These are phyloP conservation scores for Cordia subcordata DNA, from an alignment of 257 asterid genomes.

Conservation along the genomic window DNA sequence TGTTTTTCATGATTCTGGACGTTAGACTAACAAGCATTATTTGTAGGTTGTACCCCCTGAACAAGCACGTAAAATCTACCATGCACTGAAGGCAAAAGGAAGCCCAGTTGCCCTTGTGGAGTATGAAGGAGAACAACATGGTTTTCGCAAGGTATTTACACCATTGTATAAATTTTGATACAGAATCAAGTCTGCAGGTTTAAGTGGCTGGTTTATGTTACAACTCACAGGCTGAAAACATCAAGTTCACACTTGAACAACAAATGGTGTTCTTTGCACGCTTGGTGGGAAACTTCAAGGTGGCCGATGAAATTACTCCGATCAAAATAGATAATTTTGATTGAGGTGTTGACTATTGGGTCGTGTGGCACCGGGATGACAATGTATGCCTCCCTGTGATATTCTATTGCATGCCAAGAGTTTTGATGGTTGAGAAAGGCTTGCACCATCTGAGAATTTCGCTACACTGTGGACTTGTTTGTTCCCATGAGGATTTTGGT, in stretches of 20 bases:
- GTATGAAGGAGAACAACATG: conserved; percentile 93
- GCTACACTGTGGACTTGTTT: no score
- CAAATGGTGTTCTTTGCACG: conserved; percentile 94
- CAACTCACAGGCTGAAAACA: conserved; percentile 71
- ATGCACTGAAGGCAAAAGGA: conserved; percentile 75
- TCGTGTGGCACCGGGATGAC: neutral
- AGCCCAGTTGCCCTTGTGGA: conserved; percentile 85
- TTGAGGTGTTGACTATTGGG: conserved; percentile 18
- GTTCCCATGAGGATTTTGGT: no score
- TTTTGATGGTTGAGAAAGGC: neutral
- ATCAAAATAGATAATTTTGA: conserved; percentile 68
- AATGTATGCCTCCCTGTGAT: neutral
- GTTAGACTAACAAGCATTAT: neutral
- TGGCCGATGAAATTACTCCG: conserved; percentile 76
- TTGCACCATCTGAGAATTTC: no score
- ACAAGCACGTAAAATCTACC: conserved; percentile 85
- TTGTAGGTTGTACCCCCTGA: conserved; percentile 81
- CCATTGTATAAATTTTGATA: neutral
- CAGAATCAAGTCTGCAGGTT: neutral
- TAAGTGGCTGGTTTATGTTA: neutral
- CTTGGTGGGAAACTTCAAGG: conserved; percentile 54
- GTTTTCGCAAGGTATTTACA: conserved; percentile 71
- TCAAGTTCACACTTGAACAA: conserved; percentile 86
- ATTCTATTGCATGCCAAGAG: neutral
- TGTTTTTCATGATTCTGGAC: neutral